Evolutionary conservation across 2,329 filamentous ascomycete species (phyloP).

Genomic region (Aschersonia sp.): DNA sequence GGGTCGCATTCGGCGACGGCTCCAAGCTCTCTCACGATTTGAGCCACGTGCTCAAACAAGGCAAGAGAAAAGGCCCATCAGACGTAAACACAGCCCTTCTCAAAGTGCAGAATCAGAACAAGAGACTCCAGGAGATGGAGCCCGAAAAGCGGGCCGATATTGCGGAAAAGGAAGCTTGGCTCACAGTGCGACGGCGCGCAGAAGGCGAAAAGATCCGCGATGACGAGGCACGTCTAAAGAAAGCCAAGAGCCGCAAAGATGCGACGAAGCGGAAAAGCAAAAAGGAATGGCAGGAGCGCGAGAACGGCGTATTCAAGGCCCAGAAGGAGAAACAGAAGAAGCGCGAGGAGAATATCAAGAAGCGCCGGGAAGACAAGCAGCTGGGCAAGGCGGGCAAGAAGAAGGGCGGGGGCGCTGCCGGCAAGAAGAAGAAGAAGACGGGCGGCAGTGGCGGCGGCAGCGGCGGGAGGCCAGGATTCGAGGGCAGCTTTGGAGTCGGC

Average conservation of each 20-base stretch:
- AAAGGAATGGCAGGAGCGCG: slow-evolving; percentile 68
- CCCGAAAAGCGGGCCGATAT: slow-evolving; percentile 72
- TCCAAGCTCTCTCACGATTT: slow-evolving; percentile 62
- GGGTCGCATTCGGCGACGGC: slow-evolving; percentile 82
- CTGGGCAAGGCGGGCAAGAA: slow-evolving; percentile 44
- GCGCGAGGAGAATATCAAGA: slow-evolving; percentile 62
- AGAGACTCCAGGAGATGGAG: slow-evolving; percentile 61
- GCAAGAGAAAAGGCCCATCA: slow-evolving; percentile 65
- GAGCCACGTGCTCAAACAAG: slow-evolving; percentile 35
- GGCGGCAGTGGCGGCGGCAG: slow-evolving; percentile 7
- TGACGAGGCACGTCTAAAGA: slow-evolving; percentile 77
- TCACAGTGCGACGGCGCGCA: slow-evolving; percentile 75
- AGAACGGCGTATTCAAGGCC: slow-evolving; percentile 57
- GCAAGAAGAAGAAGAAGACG: slow-evolving; percentile 28
- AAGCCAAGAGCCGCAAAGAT: slow-evolving; percentile 88
- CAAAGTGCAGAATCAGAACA: slow-evolving; percentile 74
- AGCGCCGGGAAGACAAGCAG: slow-evolving; percentile 59
- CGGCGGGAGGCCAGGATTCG: slow-evolving; percentile 45
- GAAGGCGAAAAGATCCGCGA: slow-evolving; percentile 84
- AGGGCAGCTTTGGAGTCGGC: slow-evolving; percentile 48
- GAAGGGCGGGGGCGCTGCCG: slow-evolving; percentile 22
- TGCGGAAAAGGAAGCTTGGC: slow-evolving; percentile 86
- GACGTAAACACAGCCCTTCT: slow-evolving; percentile 79
- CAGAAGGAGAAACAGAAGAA: slow-evolving; percentile 72
- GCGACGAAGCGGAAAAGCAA: slow-evolving; percentile 81